Percentiles rank a stretch among this genome's conserved stretches.
These are phyloP conservation scores for Salix suchowensis DNA, from an alignment of 345 rosid species.

Conservation along the genomic window DNA sequence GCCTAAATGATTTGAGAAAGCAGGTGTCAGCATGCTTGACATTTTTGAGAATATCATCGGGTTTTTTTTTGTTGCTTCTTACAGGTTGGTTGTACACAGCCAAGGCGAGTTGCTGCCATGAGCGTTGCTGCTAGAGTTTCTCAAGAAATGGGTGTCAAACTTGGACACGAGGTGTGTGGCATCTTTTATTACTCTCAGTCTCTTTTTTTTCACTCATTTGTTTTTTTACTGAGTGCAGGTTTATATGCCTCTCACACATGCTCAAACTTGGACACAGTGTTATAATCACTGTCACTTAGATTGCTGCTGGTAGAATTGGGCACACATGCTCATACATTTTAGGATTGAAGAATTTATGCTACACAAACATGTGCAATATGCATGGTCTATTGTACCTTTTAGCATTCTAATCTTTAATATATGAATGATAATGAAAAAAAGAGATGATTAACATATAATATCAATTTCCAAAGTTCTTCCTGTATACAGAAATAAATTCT, in stretches of 20 bases:
- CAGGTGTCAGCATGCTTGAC: background rate
- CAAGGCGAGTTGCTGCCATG: slow-evolving; percentile 97
- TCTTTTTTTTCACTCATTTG: background rate
- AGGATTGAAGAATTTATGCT: background rate
- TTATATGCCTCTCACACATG: background rate
- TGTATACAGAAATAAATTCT: too few species aligned
- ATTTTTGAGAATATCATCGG: background rate
- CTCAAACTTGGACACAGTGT: too few species aligned
- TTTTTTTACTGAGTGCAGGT: background rate
- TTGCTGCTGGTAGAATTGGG: background rate
- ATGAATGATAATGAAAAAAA: too few species aligned
- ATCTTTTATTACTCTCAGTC: background rate
- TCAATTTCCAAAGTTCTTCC: too few species aligned
- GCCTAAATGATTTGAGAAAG: background rate
- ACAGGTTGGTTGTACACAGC: slow-evolving; percentile 98
- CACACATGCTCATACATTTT: background rate
- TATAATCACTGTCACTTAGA: background rate
- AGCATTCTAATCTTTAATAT: too few species aligned
- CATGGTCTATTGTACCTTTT: too few species aligned
- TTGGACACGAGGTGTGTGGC: slow-evolving; percentile 75
- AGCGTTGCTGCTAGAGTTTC: slow-evolving; percentile 98
- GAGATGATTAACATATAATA: too few species aligned
- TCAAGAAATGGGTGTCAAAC: slow-evolving; percentile 98
- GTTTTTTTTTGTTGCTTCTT: slow-evolving; percentile 7
- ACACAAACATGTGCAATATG: background rate